Percentiles rank a stretch among this genome's conserved stretches.
These are phyloP conservation scores for Termitomyces eurrhizus DNA, from an alignment of 768 basidiomycete species.

Conservation along the genomic window DNA sequence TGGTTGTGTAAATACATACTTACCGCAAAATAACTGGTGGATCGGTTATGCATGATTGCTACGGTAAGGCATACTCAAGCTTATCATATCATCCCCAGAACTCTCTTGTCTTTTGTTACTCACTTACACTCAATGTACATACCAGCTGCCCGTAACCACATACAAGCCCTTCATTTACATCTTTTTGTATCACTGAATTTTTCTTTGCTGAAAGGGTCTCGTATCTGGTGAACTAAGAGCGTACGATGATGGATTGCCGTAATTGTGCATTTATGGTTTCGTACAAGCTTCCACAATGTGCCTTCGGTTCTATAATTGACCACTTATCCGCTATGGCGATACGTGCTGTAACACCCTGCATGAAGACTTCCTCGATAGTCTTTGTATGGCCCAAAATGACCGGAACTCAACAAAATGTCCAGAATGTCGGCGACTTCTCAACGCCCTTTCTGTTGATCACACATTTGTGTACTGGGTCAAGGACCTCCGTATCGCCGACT, in stretches of 20 bases:
- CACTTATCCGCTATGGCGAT: no score
- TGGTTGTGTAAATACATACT: neutral
- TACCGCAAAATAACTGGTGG: neutral
- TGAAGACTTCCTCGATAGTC: no score
- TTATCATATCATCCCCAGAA: neutral
- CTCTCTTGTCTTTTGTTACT: neutral
- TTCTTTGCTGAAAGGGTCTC: neutral
- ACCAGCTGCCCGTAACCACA: neutral
- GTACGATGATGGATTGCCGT: neutral
- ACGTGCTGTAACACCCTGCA: no score
- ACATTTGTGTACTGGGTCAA: neutral
- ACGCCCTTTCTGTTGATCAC: neutral
- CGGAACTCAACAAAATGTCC: neutral
- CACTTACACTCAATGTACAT: neutral
- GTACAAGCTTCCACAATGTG: no score
- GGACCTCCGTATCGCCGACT: neutral
- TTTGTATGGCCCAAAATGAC: no score
- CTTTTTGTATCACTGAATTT: neutral
- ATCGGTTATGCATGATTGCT: neutral
- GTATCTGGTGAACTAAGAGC: neutral
- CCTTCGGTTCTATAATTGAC: no score
- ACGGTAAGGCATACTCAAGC: neutral
- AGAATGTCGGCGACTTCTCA: neutral
- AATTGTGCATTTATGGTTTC: no score
- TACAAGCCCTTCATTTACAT: neutral